Percentiles rank a stretch among this genome's conserved stretches.
phyloP scores from a whole-genome alignment of 345 rosid genomes.

The Murraya paniculata region DNA sequence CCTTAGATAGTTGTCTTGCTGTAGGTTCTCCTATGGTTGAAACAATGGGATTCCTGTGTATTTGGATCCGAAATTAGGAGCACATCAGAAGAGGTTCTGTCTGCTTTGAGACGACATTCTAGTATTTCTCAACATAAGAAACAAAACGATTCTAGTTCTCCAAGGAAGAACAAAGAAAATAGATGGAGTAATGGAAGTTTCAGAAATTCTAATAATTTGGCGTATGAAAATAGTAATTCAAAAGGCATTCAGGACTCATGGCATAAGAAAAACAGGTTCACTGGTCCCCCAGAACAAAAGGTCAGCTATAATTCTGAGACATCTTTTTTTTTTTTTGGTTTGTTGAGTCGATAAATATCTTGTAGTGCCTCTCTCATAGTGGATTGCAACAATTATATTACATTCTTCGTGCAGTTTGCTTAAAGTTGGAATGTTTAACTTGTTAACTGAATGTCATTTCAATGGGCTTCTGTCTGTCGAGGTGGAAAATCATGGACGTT shows the following conservation, averaged over 20 bases:
- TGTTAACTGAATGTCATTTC: background rate
- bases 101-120: slow-evolving; percentile 83
- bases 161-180: slow-evolving; percentile 46
- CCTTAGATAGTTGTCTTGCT: slow-evolving; percentile 12
- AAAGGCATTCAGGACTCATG: slow-evolving; percentile 40
- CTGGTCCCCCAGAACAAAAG: slow-evolving; percentile 85
- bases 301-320: slow-evolving; percentile 32
- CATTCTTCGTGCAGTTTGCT: background rate
- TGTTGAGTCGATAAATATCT: background rate
- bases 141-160: slow-evolving; percentile 39
- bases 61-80: slow-evolving; percentile 93
- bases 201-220: slow-evolving; percentile 34
- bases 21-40: slow-evolving; percentile 92
- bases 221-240: slow-evolving; percentile 29
- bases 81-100: slow-evolving; percentile 83
- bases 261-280: slow-evolving; percentile 55
- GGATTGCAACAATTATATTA: background rate
- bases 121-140: slow-evolving; percentile 55
- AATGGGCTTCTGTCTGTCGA: background rate
- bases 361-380: background rate
- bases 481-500: background rate
- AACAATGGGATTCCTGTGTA: slow-evolving; percentile 98
- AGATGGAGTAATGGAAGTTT: slow-evolving; percentile 47
- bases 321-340: background rate
- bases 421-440: background rate